A percentile compares a stretch with the other conserved stretches of the same genome.
Conservation (phyloP, 257 asterid species). For the Lavandula angustifolia region DNA sequence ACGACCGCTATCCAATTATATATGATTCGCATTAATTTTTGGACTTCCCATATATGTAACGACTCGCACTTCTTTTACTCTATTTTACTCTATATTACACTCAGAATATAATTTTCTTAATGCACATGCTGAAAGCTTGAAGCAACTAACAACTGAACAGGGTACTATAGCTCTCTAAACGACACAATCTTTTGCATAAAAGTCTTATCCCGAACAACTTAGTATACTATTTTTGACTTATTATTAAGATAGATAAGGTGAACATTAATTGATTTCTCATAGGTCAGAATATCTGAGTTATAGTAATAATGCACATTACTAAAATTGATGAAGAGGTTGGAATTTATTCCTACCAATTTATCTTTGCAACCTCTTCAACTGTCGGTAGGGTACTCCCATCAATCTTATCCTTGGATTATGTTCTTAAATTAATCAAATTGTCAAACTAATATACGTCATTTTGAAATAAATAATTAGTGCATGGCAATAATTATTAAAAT, state of each 20-base stretch:
- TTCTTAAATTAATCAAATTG: neutral
- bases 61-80: no score
- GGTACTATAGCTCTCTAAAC: no score
- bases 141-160: no score
- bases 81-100: no score
- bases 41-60: no score
- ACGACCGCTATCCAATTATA: no score
- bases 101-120: no score
- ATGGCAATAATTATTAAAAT: neutral
- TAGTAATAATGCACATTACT: slow-evolving; percentile 2
- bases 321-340: slow-evolving; percentile 25
- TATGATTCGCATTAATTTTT: no score
- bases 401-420: slow-evolving; percentile 20
- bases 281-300: slow-evolving; percentile 27
- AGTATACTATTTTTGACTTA: neutral
- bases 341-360: slow-evolving; percentile 11
- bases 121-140: no score
- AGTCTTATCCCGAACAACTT: slow-evolving; percentile 10
- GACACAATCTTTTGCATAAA: neutral
- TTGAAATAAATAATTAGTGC: neutral
- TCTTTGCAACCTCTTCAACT: slow-evolving; percentile 12
- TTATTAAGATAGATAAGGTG: slow-evolving; percentile 15
- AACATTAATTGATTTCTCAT: slow-evolving; percentile 19
- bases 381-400: slow-evolving; percentile 34
- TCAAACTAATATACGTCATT: slow-evolving; percentile 4